phyloP scores from a whole-genome alignment of 768 basidiomycete species.

The Phylloporus rhodoxanthus region DNA sequence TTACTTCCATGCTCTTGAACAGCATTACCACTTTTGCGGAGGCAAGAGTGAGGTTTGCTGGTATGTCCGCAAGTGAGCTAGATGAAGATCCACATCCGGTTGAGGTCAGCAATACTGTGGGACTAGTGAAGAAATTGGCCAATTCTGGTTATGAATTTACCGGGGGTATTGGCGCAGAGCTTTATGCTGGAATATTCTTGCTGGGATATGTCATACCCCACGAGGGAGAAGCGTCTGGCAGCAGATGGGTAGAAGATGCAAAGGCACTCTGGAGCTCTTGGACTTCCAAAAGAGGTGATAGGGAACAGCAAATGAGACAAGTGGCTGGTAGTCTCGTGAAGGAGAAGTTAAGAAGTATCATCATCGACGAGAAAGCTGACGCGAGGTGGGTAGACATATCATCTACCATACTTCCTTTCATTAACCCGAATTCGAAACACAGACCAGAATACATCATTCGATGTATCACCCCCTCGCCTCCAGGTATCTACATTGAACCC shows the following conservation, averaged over 20 bases:
- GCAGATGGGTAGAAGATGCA: slow-evolving; percentile 19
- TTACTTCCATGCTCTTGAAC: slow-evolving; percentile 15
- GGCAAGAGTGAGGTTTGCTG: slow-evolving; percentile 9
- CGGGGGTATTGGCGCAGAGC: slow-evolving; percentile 15
- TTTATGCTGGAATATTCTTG: slow-evolving; percentile 20
- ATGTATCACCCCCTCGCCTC: slow-evolving; percentile 31
- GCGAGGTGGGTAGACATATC: slow-evolving; percentile 27
- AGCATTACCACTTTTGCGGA: slow-evolving; percentile 13
- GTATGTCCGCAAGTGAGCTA: slow-evolving; percentile 1
- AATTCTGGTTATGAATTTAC: slow-evolving; percentile 18
- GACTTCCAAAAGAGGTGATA: slow-evolving; percentile 8
- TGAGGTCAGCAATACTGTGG: slow-evolving; percentile 4
- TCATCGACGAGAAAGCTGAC: slow-evolving; percentile 34
- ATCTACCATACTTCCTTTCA: background rate
- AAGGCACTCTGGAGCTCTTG: slow-evolving; percentile 30
- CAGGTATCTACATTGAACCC: slow-evolving; percentile 36
- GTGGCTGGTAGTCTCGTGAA: slow-evolving; percentile 35
- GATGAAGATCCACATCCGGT: background rate
- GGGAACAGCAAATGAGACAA: slow-evolving; percentile 17
- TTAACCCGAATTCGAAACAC: background rate
- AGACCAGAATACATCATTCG: slow-evolving; percentile 46
- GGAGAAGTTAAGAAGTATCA: slow-evolving; percentile 35
- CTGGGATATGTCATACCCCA: slow-evolving; percentile 17
- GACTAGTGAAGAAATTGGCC: slow-evolving; percentile 11
- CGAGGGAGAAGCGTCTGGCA: slow-evolving; percentile 4